A percentile compares a stretch with the other conserved stretches of the same genome.
Conservation (phyloP, 176 grass and related monocot genomes). For the Sorghum bicolor region Sorghum_bicolor_NCBIv3 NC_012871.2:65751001-65751500, state of each 20-base stretch:
- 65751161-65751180: neutral
- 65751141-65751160: conserved; percentile 1
- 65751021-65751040: conserved; percentile 96
- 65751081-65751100: conserved; percentile 98
- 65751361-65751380: conserved; percentile 99
- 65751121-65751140: conserved; percentile 18
- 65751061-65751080: conserved; percentile 94
- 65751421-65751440: conserved; percentile 95
- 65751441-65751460: conserved; percentile 95
- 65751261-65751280: conserved; percentile 98
- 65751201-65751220: neutral
- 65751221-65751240: conserved; percentile 47
- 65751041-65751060: conserved; percentile 94
- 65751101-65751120: conserved; percentile 38
- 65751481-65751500: conserved; percentile 97
- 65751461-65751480: conserved; percentile 99
- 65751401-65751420: conserved; percentile 91
- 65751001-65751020: conserved; percentile 97
- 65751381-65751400: conserved; percentile 98
- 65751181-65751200: neutral
- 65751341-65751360: conserved; percentile 94
- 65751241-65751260: conserved; percentile 99
- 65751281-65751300: conserved; percentile 94
- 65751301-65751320: conserved; percentile 99
- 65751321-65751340: conserved; percentile 96